Percentiles rank a stretch among this genome's conserved stretches.
phyloP scores from a whole-genome alignment of 1,139 yeast species.

The Blastobotrys buckinghamii region DNA sequence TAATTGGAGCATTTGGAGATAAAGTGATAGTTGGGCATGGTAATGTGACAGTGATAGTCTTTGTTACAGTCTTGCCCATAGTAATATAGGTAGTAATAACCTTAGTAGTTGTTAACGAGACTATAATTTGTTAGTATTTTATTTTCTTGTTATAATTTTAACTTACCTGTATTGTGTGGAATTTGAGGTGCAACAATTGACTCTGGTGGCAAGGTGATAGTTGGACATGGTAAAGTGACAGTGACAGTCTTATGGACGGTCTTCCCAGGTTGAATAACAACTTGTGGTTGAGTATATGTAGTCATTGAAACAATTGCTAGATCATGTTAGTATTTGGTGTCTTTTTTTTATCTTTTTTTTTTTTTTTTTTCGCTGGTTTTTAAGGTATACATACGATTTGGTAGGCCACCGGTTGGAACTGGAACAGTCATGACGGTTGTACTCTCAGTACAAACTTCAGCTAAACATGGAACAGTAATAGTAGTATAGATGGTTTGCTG shows the following conservation, averaged over 20 bases:
- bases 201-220: constrained; percentile 12
- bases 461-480: constrained; percentile 20
- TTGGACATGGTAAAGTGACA: constrained; percentile 24
- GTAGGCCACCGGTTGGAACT: neutral
- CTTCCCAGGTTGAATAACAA: constrained; percentile 5
- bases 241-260: constrained; percentile 19
- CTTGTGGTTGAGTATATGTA: constrained; percentile 11
- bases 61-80: constrained; percentile 11
- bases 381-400: constrained; percentile 4
- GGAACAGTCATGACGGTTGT: constrained; percentile 16
- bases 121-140: constrained; percentile 5
- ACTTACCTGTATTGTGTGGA: constrained; percentile 13
- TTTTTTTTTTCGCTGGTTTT: neutral
- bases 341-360: too few species aligned
- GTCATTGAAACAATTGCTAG: constrained; percentile 10
- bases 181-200: constrained; percentile 10
- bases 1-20: neutral
- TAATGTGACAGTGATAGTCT: constrained; percentile 21
- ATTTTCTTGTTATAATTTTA: neutral
- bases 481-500: constrained; percentile 8
- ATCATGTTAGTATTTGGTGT: constrained; percentile 1
- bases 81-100: constrained; percentile 4
- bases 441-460: constrained; percentile 11
- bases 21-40: constrained; percentile 21
- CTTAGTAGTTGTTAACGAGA: constrained; percentile 8